These are phyloP conservation scores for Raddia guianensis DNA, from an alignment of 176 grass and related monocot genomes.

Conservation along the genomic window DNA sequence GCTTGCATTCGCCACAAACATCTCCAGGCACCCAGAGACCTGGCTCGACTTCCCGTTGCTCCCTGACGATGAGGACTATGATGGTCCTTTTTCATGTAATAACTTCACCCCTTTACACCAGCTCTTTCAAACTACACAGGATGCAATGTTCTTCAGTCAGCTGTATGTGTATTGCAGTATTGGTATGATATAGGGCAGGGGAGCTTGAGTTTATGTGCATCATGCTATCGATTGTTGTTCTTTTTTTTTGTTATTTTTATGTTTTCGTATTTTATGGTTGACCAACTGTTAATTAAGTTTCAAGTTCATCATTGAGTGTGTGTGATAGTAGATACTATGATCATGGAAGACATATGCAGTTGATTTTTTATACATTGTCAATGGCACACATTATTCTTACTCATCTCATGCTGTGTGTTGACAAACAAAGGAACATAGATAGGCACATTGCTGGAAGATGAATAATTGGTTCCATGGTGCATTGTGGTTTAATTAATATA, in stretches of 20 bases:
- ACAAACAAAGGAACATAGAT: neutral
- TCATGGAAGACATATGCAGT: neutral
- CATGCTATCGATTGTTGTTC: neutral
- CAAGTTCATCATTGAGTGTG: neutral
- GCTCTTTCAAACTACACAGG: neutral
- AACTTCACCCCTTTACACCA: slow-evolving; percentile 9
- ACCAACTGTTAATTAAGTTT: neutral
- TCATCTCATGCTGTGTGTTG: neutral
- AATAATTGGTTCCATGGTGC: neutral
- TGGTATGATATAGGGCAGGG: neutral
- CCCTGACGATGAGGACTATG: slow-evolving; percentile 75
- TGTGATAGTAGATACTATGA: slow-evolving; percentile 14
- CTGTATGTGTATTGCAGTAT: neutral
- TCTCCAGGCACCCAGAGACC: slow-evolving; percentile 86
- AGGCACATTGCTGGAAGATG: neutral
- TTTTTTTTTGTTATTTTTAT: neutral
- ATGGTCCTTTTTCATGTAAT: slow-evolving; percentile 74
- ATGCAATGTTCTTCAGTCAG: neutral
- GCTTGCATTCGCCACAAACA: slow-evolving; percentile 80
- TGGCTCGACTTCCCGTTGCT: slow-evolving; percentile 95
- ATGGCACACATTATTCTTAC: neutral
- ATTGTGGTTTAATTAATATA: neutral
- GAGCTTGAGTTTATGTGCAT: neutral
- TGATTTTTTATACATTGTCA: neutral
- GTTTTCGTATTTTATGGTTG: neutral